Base-by-base conservation (phyloP, 331 rosid species). In the Telfairia occidentalis region DNA sequence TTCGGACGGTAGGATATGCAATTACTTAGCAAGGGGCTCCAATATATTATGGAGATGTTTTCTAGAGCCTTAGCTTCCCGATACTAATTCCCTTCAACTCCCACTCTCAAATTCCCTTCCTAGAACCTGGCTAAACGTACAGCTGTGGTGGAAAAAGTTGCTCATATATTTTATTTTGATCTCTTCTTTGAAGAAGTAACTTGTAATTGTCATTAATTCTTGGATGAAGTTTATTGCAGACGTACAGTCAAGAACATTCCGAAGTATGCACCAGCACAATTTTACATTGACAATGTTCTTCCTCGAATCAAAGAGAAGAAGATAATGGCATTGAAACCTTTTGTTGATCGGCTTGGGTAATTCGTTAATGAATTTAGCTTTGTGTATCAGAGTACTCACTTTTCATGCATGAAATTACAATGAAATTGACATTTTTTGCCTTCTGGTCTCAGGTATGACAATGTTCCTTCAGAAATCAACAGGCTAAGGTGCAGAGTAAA, bases 261-360 rank as follows among this genome's bases (percentile, higher is more conserved):
- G 48, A 95, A 95, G 79, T 95, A 95, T 85, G 99, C 99, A 75
- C 90, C 97, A 0, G 97, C 97, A 2, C 93, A 95, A 38, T 95
- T 95, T 89, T 95, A 92, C 83, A 92, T 95, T 1, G 99, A 95
- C 84, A 95, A 95, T 83, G 99, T 95, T 82, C 90, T 95, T 79
- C 99, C 99, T 65, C 96, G 97, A 75, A 66, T 95, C 84, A 95
- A 95, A 92, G 99, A 95, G 87, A 95, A 95, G 88, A 92, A 92
- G 87, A 92, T 95, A 81, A 95, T 95, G 99, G 90, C 99, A 79
- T 86, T 95, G 73, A 95, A 95, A 87, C 99, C 99, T 74, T 95
- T 95, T 86, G 99, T 95, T 32, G 99, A 95, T 73, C 84, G 99
- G 71, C 99, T 95, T 61, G 99, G 99, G 99, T 95, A 82, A 81